Percentiles rank a stretch among this genome's conserved stretches.
These are phyloP conservation scores for Chernovozyma sophiae-reginae DNA, from an alignment of 1,139 yeast genomes.

Conservation along the genomic window DNA sequence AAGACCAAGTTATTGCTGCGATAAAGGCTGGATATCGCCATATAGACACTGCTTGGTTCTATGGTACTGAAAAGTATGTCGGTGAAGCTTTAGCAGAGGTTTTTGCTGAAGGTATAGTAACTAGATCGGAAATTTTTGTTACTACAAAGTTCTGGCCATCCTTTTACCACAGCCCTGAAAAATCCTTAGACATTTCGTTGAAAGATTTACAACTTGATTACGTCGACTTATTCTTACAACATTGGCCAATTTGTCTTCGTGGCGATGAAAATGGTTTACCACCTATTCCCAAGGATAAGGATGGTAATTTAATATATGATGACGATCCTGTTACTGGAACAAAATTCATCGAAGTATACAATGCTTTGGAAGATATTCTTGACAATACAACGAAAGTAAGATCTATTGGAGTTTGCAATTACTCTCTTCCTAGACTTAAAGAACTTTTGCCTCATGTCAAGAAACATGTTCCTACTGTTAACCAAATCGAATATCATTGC, in stretches of 20 bases:
- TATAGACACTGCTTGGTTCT: constrained; percentile 44
- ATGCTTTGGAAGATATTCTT: constrained; percentile 41
- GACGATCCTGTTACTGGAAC: constrained; percentile 37
- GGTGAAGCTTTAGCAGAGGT: constrained; percentile 50
- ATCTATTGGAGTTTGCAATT: constrained; percentile 33
- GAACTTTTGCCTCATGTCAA: constrained; percentile 24
- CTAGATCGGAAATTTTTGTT: constrained; percentile 54
- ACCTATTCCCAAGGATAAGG: constrained; percentile 28
- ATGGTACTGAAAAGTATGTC: constrained; percentile 46
- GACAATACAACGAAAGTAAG: constrained; percentile 25
- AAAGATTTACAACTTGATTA: constrained; percentile 47
- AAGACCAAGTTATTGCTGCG: constrained; percentile 35
- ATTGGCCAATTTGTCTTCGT: constrained; percentile 52
- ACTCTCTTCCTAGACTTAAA: constrained; percentile 24
- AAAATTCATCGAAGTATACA: constrained; percentile 44
- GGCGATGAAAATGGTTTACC: constrained; percentile 39
- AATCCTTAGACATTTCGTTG: constrained; percentile 33
- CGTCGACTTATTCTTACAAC: constrained; percentile 56
- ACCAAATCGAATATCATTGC: constrained; percentile 38
- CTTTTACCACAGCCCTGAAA: constrained; percentile 32
- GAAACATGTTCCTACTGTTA: constrained; percentile 26
- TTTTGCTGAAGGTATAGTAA: constrained; percentile 44
- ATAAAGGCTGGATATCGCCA: constrained; percentile 40
- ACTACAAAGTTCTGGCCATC: constrained; percentile 61
- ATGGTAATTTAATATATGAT: constrained; percentile 41